Conservation (phyloP, 1,139 yeast species). For the Debaryomycetaceae sp. region DNA sequence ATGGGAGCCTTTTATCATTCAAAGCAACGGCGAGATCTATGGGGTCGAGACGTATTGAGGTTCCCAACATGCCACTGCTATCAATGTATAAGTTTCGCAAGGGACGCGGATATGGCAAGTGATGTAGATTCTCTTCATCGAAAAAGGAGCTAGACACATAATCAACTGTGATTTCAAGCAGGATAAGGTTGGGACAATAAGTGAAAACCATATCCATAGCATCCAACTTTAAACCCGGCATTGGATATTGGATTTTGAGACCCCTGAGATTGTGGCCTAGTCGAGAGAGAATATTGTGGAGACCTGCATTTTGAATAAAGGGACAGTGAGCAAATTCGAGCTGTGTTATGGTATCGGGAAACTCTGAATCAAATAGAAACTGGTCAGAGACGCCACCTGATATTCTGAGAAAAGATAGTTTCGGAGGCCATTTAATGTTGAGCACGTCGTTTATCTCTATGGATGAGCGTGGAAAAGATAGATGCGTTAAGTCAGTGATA, state of each 20-base stretch:
- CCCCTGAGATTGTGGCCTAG: conserved; percentile 64
- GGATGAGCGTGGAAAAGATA: conserved; percentile 88
- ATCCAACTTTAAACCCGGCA: conserved; percentile 72
- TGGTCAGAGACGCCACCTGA: conserved; percentile 89
- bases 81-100: conserved; percentile 65
- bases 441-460: conserved; percentile 64
- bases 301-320: conserved; percentile 55
- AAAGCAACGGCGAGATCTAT: conserved; percentile 85
- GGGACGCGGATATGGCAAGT: conserved; percentile 46
- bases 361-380: conserved; percentile 60
- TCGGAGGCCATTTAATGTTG: conserved; percentile 71
- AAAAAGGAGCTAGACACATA: conserved; percentile 69
- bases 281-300: conserved; percentile 55
- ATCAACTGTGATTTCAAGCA: conserved; percentile 73
- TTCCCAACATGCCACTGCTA: conserved; percentile 87
- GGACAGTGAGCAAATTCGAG: conserved; percentile 91
- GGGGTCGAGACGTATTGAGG: conserved; percentile 77
- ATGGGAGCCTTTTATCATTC: conserved; percentile 71
- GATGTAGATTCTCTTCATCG: conserved; percentile 53
- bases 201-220: conserved; percentile 71
- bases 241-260: conserved; percentile 75
- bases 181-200: conserved; percentile 68
- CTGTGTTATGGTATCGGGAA: conserved; percentile 69
- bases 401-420: conserved; percentile 64
- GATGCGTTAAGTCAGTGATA: conserved; percentile 59